phyloP scores from a whole-genome alignment of 2,329 filamentous ascomycete genomes.

The Coleophoma crateriformis region DNA sequence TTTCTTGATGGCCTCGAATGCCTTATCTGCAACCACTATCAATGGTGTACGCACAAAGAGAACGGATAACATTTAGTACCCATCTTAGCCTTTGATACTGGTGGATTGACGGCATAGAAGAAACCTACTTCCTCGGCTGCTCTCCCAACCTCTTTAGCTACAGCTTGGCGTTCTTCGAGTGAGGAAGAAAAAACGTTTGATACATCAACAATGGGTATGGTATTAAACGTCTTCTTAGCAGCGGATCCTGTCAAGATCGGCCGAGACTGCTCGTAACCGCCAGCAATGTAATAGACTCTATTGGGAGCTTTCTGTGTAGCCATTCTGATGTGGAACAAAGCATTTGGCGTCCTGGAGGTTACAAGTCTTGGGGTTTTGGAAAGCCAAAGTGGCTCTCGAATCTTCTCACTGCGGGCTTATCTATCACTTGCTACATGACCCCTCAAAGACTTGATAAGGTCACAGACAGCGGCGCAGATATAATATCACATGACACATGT shows the following conservation, averaged over 20 bases:
- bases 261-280: constrained; percentile 6
- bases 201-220: constrained; percentile 1
- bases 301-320: neutral
- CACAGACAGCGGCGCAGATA: too few relatives aligned
- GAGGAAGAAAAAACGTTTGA: neutral
- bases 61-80: neutral
- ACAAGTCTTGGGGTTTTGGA: too few relatives aligned
- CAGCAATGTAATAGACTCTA: constrained; percentile 3
- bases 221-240: constrained; percentile 3
- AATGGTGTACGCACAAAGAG: neutral
- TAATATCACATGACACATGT: too few relatives aligned
- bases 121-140: constrained; percentile 23
- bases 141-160: neutral
- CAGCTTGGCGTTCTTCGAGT: neutral
- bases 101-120: constrained; percentile 34
- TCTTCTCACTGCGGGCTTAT: too few relatives aligned
- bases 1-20: constrained; percentile 5
- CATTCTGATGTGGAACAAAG: neutral
- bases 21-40: constrained; percentile 3
- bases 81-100: constrained; percentile 22
- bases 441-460: too few relatives aligned
- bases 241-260: constrained; percentile 6
- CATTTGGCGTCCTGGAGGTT: neutral
- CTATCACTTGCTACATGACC: too few relatives aligned
- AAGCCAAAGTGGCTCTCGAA: too few relatives aligned